Percentiles rank a stretch among this genome's conserved stretches.
phyloP scores from a whole-genome alignment of 768 basidiomycete genomes.

The Leccinum disarticulatum region DNA sequence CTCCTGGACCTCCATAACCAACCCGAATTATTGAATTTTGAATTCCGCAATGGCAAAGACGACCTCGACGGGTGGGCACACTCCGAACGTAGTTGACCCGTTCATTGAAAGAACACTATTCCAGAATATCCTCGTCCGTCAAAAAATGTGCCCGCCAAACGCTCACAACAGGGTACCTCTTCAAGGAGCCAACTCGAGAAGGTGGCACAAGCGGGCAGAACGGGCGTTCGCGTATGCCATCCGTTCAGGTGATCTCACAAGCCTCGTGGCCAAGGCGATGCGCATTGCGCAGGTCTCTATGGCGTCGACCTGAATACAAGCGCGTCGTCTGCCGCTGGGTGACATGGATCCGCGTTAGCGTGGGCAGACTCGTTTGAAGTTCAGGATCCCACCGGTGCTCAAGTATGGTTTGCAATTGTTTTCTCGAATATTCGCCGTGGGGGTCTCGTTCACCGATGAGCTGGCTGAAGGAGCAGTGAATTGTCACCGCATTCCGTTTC shows the following conservation, averaged over 20 bases:
- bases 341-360: slow-evolving; percentile 44
- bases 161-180: slow-evolving; percentile 45
- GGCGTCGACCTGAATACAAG: slow-evolving; percentile 60
- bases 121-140: slow-evolving; percentile 53
- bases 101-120: slow-evolving; percentile 60
- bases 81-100: slow-evolving; percentile 55
- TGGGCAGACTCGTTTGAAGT: slow-evolving; percentile 58
- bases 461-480: slow-evolving; percentile 29
- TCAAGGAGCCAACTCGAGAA: slow-evolving; percentile 41
- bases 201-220: slow-evolving; percentile 44
- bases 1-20: slow-evolving; percentile 21
- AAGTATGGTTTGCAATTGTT: slow-evolving; percentile 51
- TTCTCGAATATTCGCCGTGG: slow-evolving; percentile 35
- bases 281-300: slow-evolving; percentile 49
- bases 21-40: slow-evolving; percentile 10
- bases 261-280: slow-evolving; percentile 57
- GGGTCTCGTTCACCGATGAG: slow-evolving; percentile 46
- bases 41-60: slow-evolving; percentile 28
- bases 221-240: slow-evolving; percentile 48
- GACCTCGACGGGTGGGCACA: slow-evolving; percentile 40
- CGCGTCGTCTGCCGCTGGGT: slow-evolving; percentile 51
- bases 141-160: slow-evolving; percentile 51
- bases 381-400: slow-evolving; percentile 47
- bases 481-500: background rate
- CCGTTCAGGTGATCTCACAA: slow-evolving; percentile 55